phyloP scores from a whole-genome alignment of 495 filamentous ascomycete genomes.

The Penicillium riverlandense region DNA sequence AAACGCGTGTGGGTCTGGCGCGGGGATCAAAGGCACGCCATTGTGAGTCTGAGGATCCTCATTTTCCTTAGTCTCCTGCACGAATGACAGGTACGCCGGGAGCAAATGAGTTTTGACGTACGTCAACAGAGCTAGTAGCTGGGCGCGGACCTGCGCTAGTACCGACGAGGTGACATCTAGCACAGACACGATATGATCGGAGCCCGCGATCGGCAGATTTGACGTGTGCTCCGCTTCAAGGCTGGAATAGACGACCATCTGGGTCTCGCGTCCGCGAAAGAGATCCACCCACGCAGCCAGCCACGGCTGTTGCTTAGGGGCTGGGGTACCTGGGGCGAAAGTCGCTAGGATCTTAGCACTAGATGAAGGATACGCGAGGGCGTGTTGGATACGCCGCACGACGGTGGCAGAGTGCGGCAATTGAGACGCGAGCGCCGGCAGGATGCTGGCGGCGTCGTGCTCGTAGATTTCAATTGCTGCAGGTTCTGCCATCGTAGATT shows the following conservation, averaged over 20 bases:
- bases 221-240: constrained; percentile 34
- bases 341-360: constrained; percentile 40
- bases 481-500: background rate
- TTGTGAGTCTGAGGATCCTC: background rate
- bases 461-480: constrained; percentile 18
- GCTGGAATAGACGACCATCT: constrained; percentile 53
- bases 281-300: constrained; percentile 54
- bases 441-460: constrained; percentile 32
- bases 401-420: constrained; percentile 50
- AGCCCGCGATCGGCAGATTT: constrained; percentile 8
- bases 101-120: constrained; percentile 18
- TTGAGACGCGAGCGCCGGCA: constrained; percentile 38
- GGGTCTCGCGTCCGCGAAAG: constrained; percentile 48
- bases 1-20: constrained; percentile 22
- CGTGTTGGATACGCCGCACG: constrained; percentile 52
- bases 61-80: background rate
- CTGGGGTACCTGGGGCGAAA: constrained; percentile 10
- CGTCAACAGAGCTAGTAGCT: constrained; percentile 22
- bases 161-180: constrained; percentile 3
- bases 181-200: constrained; percentile 7
- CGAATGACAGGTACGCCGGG: constrained; percentile 19
- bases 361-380: constrained; percentile 23
- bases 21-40: constrained; percentile 15
- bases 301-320: constrained; percentile 22
- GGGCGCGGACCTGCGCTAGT: constrained; percentile 13